Conservation (phyloP, 371 early-diverging fungal species). For the Lichtheimia corymbifera region DNA sequence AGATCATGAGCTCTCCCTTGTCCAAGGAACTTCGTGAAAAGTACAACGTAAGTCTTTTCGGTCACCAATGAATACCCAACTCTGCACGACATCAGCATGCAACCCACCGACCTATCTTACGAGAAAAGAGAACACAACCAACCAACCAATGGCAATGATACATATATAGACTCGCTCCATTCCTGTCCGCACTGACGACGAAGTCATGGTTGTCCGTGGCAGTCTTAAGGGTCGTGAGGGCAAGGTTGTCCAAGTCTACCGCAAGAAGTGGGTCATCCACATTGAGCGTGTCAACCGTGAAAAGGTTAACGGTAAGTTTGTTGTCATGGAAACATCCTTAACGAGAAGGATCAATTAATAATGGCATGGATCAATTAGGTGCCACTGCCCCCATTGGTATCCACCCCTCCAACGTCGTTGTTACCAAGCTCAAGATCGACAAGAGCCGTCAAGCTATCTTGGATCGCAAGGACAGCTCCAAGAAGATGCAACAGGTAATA, state of each 20-base stretch:
- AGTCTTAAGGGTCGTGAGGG: slow-evolving; percentile 96
- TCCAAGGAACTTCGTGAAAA: slow-evolving; percentile 97
- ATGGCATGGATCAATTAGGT: slow-evolving; percentile 35
- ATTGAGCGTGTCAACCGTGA: slow-evolving; percentile 94
- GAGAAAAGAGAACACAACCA: not conserved
- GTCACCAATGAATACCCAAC: no score
- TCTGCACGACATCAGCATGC: no score
- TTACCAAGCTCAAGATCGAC: slow-evolving; percentile 93
- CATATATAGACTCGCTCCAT: slow-evolving; percentile 76
- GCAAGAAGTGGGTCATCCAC: slow-evolving; percentile 98
- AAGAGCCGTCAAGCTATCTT: slow-evolving; percentile 92
- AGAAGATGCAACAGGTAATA: slow-evolving; percentile 44
- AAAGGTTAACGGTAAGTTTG: slow-evolving; percentile 82
- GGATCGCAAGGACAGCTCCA: slow-evolving; percentile 69
- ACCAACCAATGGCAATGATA: not conserved
- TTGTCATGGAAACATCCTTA: not conserved
- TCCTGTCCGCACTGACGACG: slow-evolving; percentile 97
- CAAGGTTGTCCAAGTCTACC: slow-evolving; percentile 94
- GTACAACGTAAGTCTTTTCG: slow-evolving; percentile 73
- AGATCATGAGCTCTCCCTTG: slow-evolving; percentile 94
- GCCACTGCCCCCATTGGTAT: slow-evolving; percentile 90
- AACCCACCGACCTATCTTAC: not conserved
- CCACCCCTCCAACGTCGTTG: slow-evolving; percentile 97
- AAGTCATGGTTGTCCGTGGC: slow-evolving; percentile 94
- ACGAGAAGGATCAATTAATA: not conserved